These are phyloP conservation scores for Ceriops decandra DNA, from an alignment of 345 rosid species.

Conservation along the genomic window DNA sequence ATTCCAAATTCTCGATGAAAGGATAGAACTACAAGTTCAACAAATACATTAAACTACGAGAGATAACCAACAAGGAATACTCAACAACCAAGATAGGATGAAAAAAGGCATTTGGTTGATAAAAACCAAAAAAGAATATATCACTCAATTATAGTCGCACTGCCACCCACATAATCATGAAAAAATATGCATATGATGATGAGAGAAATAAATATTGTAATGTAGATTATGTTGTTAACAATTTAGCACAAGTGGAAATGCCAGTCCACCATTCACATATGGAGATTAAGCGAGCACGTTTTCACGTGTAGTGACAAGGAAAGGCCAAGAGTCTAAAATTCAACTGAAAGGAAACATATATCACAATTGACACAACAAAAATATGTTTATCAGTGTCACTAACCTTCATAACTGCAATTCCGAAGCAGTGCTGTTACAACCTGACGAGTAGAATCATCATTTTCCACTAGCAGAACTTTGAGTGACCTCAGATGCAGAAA, in stretches of 20 bases:
- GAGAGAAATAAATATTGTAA: not conserved
- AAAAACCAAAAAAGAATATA: too few species aligned
- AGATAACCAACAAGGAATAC: too few species aligned
- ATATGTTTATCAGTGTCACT: not conserved
- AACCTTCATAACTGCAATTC: conserved; percentile 85
- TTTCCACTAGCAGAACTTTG: conserved; percentile 80
- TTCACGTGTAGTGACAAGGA: not conserved
- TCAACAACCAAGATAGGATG: too few species aligned
- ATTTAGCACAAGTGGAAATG: not conserved
- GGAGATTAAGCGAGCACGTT: not conserved
- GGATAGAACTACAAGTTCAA: too few species aligned
- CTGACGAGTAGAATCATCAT: conserved; percentile 72
- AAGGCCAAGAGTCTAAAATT: not conserved
- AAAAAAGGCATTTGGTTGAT: too few species aligned
- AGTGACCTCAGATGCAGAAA: conserved; percentile 64
- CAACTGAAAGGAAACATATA: not conserved
- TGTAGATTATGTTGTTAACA: not conserved
- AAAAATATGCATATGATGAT: not conserved
- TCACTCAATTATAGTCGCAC: too few species aligned
- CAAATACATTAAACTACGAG: too few species aligned
- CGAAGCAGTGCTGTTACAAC: conserved; percentile 68
- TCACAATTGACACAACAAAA: not conserved
- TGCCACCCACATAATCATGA: too few species aligned
- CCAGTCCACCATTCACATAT: not conserved
- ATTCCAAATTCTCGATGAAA: too few species aligned